These are phyloP conservation scores for Austroboletus eburneus DNA, from an alignment of 768 basidiomycete genomes.

Conservation along the genomic window DNA sequence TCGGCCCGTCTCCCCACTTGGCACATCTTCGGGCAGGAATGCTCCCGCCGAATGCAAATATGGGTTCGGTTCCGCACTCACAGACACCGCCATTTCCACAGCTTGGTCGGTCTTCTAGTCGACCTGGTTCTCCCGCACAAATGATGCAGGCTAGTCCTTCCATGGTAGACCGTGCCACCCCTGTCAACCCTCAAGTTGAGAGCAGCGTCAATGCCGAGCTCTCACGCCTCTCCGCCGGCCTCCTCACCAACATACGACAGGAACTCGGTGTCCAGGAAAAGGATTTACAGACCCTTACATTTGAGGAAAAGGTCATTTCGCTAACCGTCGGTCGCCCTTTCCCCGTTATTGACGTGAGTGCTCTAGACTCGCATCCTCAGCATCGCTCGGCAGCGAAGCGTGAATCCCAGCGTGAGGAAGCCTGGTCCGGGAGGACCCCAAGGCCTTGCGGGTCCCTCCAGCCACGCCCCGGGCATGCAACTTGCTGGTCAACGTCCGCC, in stretches of 20 bases:
- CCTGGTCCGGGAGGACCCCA: constrained; percentile 28
- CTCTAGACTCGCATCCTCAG: constrained; percentile 36
- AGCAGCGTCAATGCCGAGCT: constrained; percentile 41
- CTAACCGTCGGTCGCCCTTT: not conserved
- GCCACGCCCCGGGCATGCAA: constrained; percentile 31
- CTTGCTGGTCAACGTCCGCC: constrained; percentile 40
- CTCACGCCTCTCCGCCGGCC: constrained; percentile 32
- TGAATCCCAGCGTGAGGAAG: constrained; percentile 18
- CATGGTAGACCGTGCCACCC: constrained; percentile 44
- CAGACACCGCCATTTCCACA: constrained; percentile 43
- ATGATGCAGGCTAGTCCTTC: constrained; percentile 59
- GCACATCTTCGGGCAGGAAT: constrained; percentile 44
- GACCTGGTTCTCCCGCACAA: constrained; percentile 50
- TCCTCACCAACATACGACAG: constrained; percentile 35
- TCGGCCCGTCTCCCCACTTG: constrained; percentile 53
- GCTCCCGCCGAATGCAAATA: constrained; percentile 44
- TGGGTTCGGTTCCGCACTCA: constrained; percentile 34
- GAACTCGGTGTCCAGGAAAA: constrained; percentile 46
- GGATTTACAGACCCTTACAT: constrained; percentile 39
- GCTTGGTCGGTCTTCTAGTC: constrained; percentile 54
- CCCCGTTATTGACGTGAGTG: constrained; percentile 11
- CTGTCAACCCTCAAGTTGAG: constrained; percentile 25
- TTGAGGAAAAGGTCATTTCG: constrained; percentile 56
- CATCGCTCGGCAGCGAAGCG: constrained; percentile 22
- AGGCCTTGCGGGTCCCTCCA: constrained; percentile 26